phyloP scores from a whole-genome alignment of 352 stramenopile genomes.

The Globisporangium carolinianum region DNA sequence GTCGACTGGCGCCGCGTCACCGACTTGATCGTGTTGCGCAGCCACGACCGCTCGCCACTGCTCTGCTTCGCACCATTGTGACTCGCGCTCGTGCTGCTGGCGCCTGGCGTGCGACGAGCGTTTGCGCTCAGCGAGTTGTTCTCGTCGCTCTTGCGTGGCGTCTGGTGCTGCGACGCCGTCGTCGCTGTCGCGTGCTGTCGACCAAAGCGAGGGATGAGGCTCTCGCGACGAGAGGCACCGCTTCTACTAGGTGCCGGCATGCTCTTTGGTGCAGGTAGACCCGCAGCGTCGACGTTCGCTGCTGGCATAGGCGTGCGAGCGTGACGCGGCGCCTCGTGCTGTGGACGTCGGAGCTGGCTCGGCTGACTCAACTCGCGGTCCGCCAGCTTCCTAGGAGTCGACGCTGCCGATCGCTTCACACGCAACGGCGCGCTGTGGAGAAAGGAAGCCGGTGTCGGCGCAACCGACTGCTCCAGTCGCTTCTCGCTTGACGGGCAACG shows the following conservation, averaged over 20 bases:
- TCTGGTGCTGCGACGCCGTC: background rate
- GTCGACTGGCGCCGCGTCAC: conserved; percentile 5
- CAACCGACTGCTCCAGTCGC: background rate
- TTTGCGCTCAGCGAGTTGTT: conserved; percentile 6
- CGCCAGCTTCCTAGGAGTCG: background rate
- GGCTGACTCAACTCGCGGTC: conserved; percentile 2
- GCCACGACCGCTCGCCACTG: conserved; percentile 4
- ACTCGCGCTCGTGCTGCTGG: background rate
- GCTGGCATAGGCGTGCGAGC: conserved; percentile 1
- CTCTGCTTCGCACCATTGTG: too few species aligned
- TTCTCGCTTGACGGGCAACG: conserved; percentile 1
- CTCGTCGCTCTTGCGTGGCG: conserved; percentile 4
- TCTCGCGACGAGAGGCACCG: conserved; percentile 7
- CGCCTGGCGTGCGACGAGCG: background rate
- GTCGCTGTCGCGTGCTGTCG: background rate
- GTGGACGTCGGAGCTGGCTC: conserved; percentile 2
- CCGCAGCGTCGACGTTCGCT: background rate
- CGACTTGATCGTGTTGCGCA: conserved; percentile 6
- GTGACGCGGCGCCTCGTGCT: background rate
- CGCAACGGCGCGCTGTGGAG: too few species aligned
- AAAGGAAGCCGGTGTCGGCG: background rate
- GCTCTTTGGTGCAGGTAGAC: conserved; percentile 3
- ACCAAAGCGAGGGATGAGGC: conserved; percentile 12
- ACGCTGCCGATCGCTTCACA: too few species aligned
- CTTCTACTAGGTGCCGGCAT: conserved; percentile 3